Conservation (phyloP, 2,329 filamentous ascomycete species). For the Diatrype stigma region DNA sequence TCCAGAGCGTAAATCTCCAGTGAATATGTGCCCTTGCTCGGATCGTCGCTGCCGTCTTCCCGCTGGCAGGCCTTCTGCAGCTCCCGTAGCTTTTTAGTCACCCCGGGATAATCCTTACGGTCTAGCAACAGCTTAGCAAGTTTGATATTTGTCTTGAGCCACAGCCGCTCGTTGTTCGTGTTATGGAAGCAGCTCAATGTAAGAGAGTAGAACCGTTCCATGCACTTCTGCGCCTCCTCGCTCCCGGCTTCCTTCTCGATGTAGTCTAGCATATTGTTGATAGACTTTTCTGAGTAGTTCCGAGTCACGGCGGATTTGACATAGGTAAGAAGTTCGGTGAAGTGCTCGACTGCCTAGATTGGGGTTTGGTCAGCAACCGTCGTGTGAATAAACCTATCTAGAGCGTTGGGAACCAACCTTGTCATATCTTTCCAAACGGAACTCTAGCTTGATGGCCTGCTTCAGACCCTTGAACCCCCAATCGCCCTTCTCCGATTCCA, state of each 20-base stretch:
- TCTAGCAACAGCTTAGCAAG: conserved; percentile 87
- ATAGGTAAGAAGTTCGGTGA: conserved; percentile 91
- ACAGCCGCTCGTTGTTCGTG: conserved; percentile 94
- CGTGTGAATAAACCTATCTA: neutral
- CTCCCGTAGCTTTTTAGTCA: conserved; percentile 80
- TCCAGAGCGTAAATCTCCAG: conserved; percentile 95
- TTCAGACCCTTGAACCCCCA: conserved; percentile 99
- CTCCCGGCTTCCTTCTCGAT: conserved; percentile 83
- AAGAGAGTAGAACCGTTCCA: conserved; percentile 92
- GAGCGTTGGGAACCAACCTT: conserved; percentile 48
- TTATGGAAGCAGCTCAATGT: conserved; percentile 94
- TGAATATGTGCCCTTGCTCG: conserved; percentile 93
- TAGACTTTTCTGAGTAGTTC: conserved; percentile 98
- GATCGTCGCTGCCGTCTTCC: conserved; percentile 83
- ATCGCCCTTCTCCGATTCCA: conserved; percentile 90
- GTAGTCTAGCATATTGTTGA: conserved; percentile 98
- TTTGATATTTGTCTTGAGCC: conserved; percentile 98
- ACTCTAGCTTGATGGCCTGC: conserved; percentile 96
- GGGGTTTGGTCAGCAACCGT: conserved; percentile 18
- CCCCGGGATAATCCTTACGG: conserved; percentile 77
- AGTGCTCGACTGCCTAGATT: conserved; percentile 79
- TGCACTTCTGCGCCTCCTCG: conserved; percentile 68
- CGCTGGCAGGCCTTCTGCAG: conserved; percentile 85
- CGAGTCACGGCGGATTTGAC: conserved; percentile 95
- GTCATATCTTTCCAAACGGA: conserved; percentile 83